Conservation (phyloP, 164 flowering plant genomes). For the Cinnamomum chago region DNA sequence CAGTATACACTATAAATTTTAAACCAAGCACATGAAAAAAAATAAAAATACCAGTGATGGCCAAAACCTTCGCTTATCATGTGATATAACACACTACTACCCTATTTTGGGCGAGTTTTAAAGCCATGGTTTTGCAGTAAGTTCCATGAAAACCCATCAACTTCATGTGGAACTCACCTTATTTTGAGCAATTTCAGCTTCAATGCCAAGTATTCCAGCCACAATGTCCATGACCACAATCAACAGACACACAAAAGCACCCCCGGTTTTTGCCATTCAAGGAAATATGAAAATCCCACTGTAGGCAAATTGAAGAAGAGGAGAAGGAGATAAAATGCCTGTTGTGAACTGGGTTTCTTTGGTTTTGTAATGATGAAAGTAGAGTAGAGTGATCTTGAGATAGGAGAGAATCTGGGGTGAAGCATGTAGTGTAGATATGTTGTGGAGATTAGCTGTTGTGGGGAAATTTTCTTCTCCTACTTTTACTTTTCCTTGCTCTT, state of each 20-base stretch:
- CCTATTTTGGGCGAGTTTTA: too few relatives aligned
- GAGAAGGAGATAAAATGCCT: too few relatives aligned
- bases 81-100: too few relatives aligned
- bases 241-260: conserved; percentile 45
- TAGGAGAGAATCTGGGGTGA: too few relatives aligned
- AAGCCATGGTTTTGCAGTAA: too few relatives aligned
- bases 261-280: conserved; percentile 34
- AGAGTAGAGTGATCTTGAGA: background rate
- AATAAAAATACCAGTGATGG: too few relatives aligned
- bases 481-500: conserved; percentile 27
- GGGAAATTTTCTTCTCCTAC: background rate
- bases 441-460: background rate
- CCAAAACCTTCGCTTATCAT: too few relatives aligned
- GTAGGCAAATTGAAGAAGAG: background rate
- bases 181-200: conserved; percentile 83
- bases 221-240: conserved; percentile 55
- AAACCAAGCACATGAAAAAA: too few relatives aligned
- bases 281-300: background rate
- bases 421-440: too few relatives aligned
- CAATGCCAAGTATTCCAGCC: conserved; percentile 84
- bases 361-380: background rate
- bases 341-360: too few relatives aligned
- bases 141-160: too few relatives aligned
- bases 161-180: conserved; percentile 38
- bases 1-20: too few relatives aligned